Evolutionary conservation across 2,329 filamentous ascomycete genomes (phyloP), one percentile per base, ranked within the genome.

Genomic region (Parastagonospora nodorum): DNA sequence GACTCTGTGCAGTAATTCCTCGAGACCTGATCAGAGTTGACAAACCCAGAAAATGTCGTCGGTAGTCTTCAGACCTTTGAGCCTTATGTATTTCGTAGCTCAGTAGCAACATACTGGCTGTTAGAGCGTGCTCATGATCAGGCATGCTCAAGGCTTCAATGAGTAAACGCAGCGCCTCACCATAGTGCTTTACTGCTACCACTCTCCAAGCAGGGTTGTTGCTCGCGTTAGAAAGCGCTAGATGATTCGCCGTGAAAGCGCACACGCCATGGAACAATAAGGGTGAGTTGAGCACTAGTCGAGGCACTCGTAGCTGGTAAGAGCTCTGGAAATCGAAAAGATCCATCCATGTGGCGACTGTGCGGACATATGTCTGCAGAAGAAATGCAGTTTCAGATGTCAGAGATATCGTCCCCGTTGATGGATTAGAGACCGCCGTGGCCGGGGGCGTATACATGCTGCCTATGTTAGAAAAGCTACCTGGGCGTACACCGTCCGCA

Each of bases 291-390:
- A 71, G 61, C 5, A 58, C 64, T 4, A 68, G 56, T 12, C 61
- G 65, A 2, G 66, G 63, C 5, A 73, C 55, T 12, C 45, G 56
- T 14, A 69, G 57, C 42, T 73, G 68, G 40, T 72, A 73, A 4
- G 68, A 69, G 31, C 40, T 58, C 5, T 33, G 19, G 35, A 37
- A 37, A 16, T 31, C 39, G 15, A 73, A 68, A 2, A 72, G 48
- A 37, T 72, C 69, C 66, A 72, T 71, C 69, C 68, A 74, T 2
- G 48, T 63, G 6, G 68, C 70, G 9, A 74, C 65, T 3, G 66
- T 72, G 8, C 62, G 58, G 27, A 67, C 58, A 37, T 68, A 74
- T 6, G 61, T 65, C 42, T 72, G 62, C 1, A 73, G 51, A 1
- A 74, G 58, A 19, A 69, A 67, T 1, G 66, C 70, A 14, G 58